These are phyloP conservation scores for Coemansia sp. DNA, from an alignment of 192 early-diverging fungal species.

Conservation along the genomic window DNA sequence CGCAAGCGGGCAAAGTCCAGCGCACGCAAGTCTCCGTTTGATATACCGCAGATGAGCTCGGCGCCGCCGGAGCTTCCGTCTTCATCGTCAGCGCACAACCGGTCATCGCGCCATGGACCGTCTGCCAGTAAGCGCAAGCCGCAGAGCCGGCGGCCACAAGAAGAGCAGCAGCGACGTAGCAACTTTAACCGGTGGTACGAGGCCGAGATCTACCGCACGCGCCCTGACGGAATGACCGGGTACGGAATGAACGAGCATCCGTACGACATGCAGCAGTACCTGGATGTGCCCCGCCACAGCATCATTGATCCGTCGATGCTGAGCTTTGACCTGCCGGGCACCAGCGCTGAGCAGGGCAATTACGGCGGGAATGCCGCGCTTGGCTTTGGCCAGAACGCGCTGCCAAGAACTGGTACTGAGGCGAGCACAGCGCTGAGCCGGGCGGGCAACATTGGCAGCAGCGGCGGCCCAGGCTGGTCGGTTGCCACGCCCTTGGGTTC, in stretches of 20 bases:
- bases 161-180: not conserved
- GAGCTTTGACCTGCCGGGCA: constrained; percentile 38
- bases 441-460: constrained; percentile 9
- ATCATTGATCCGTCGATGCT: constrained; percentile 53
- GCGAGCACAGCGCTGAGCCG: not conserved
- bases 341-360: constrained; percentile 11
- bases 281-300: constrained; percentile 49
- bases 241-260: constrained; percentile 15
- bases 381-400: not conserved
- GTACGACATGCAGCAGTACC: constrained; percentile 33
- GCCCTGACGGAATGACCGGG: constrained; percentile 11
- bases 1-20: constrained; percentile 2
- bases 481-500: constrained; percentile 29
- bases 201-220: constrained; percentile 15
- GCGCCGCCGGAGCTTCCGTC: not conserved
- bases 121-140: not conserved
- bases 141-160: not conserved
- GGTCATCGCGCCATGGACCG: not conserved
- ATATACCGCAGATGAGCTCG: not conserved
- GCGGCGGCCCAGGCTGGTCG: constrained; percentile 25
- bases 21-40: constrained; percentile 5
- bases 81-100: not conserved
- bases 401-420: not conserved
- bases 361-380: constrained; percentile 12
- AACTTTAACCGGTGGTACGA: constrained; percentile 13